Evolutionary conservation across 164 flowering plant species (phyloP).

Genomic region (Nelumbo lutea): DNA sequence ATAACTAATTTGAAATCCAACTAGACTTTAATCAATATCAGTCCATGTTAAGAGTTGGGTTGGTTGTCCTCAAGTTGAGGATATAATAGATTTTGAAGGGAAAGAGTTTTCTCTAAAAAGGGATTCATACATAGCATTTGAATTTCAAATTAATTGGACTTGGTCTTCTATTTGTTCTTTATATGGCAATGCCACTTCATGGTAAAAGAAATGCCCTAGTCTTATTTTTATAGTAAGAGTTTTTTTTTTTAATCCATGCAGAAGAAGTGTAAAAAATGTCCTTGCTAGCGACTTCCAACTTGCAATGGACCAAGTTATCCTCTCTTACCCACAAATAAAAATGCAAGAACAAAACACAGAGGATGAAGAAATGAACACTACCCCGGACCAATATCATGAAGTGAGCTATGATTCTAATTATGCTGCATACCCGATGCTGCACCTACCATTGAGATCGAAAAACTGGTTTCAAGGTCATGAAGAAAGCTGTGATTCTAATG

Average conservation of each 20-base stretch:
- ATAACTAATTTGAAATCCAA: too few relatives aligned
- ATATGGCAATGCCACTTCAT: too few relatives aligned
- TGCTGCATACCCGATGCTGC: constrained; percentile 3
- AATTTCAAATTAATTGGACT: too few relatives aligned
- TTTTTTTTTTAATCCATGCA: constrained; percentile 23
- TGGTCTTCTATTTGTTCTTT: too few relatives aligned
- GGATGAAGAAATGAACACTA: constrained; percentile 22
- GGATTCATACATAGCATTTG: too few relatives aligned
- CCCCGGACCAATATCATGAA: constrained; percentile 28
- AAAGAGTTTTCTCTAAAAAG: too few relatives aligned
- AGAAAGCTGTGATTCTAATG: constrained; percentile 26
- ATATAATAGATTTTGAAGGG: too few relatives aligned
- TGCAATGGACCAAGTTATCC: constrained; percentile 61
- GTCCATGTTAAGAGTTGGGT: too few relatives aligned
- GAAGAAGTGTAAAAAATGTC: constrained; percentile 65
- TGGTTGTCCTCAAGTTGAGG: too few relatives aligned
- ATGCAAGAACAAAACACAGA: constrained; percentile 17
- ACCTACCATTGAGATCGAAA: constrained; percentile 28
- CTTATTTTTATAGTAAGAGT: neutral
- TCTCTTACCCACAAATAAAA: constrained; percentile 24
- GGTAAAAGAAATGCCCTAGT: neutral
- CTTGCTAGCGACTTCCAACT: constrained; percentile 60
- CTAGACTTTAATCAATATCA: too few relatives aligned
- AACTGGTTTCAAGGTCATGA: constrained; percentile 16
- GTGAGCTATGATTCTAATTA: constrained; percentile 30